Conservation (phyloP, 805 yeast species). For the Yarrowia phangngaensis region DNA sequence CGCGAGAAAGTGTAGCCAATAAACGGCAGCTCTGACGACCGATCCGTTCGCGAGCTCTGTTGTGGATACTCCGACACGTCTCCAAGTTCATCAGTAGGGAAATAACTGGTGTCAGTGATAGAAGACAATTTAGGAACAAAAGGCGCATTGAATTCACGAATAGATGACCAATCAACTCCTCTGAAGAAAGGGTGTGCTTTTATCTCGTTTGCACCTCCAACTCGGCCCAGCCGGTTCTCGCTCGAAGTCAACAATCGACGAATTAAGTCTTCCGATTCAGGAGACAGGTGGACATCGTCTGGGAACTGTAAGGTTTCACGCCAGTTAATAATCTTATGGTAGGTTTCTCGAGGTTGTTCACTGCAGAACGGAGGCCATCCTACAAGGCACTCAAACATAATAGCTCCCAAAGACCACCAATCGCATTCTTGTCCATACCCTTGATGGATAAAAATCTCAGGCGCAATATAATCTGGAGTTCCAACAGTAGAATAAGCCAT, state of each 20-base stretch:
- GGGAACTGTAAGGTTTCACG: conserved; percentile 84
- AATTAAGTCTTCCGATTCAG: conserved; percentile 84
- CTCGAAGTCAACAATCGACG: conserved; percentile 70
- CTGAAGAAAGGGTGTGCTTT: conserved; percentile 88
- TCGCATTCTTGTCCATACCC: conserved; percentile 97
- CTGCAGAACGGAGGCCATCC: conserved; percentile 99
- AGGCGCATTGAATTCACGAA: conserved; percentile 85
- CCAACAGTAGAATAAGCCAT: conserved; percentile 98
- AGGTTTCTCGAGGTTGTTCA: conserved; percentile 91
- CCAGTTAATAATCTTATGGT: conserved; percentile 87
- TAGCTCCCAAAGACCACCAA: conserved; percentile 97
- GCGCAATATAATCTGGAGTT: conserved; percentile 94
- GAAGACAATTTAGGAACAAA: conserved; percentile 88
- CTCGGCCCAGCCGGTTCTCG: conserved; percentile 77
- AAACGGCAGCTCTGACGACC: conserved; percentile 69
- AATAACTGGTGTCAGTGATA: conserved; percentile 92
- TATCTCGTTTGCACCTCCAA: conserved; percentile 88
- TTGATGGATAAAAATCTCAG: conserved; percentile 86
- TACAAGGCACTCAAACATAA: conserved; percentile 91
- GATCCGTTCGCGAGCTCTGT: conserved; percentile 37
- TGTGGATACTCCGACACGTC: conserved; percentile 90
- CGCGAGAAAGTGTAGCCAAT: conserved; percentile 96
- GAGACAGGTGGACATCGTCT: conserved; percentile 82
- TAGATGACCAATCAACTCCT: conserved; percentile 94
- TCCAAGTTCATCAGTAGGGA: conserved; percentile 96